Evolutionary conservation across 768 basidiomycete species (phyloP).

Genomic region (Pisolithus orientalis): DNA sequence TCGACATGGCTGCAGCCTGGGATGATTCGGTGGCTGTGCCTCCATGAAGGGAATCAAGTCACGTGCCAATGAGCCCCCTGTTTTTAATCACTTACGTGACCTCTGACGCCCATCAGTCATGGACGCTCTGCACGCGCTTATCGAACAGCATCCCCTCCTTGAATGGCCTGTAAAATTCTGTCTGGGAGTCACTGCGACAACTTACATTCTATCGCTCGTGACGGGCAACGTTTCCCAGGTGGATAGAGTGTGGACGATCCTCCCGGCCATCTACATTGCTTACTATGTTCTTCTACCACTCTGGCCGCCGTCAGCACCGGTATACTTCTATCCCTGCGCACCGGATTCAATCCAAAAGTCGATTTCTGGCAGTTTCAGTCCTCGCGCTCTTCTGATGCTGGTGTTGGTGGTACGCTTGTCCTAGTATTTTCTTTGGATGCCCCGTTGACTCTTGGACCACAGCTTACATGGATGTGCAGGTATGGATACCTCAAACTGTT

Average conservation of each 20-base stretch:
- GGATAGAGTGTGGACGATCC: constrained; percentile 75
- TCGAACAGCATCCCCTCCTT: constrained; percentile 28
- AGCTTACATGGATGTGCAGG: constrained; percentile 60
- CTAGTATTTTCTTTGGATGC: not conserved
- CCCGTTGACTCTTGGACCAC: not conserved
- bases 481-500: constrained; percentile 9
- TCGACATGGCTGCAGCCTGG: constrained; percentile 32
- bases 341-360: constrained; percentile 37
- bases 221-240: constrained; percentile 84
- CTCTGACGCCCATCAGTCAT: too few relatives aligned
- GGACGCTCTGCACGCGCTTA: too few relatives aligned
- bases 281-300: constrained; percentile 78
- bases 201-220: constrained; percentile 56
- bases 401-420: constrained; percentile 43
- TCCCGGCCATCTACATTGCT: constrained; percentile 76
- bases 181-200: constrained; percentile 35
- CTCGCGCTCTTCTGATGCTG: constrained; percentile 74
- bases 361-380: constrained; percentile 46
- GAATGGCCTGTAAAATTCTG: constrained; percentile 65
- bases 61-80: not conserved
- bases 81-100: too few relatives aligned
- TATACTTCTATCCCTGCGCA: constrained; percentile 47
- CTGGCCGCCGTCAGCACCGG: constrained; percentile 32
- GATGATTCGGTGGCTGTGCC: not conserved
- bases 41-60: not conserved